These are phyloP conservation scores for Omphalotus guepiniiformis DNA, from an alignment of 768 basidiomycete genomes.

Conservation along the genomic window DNA sequence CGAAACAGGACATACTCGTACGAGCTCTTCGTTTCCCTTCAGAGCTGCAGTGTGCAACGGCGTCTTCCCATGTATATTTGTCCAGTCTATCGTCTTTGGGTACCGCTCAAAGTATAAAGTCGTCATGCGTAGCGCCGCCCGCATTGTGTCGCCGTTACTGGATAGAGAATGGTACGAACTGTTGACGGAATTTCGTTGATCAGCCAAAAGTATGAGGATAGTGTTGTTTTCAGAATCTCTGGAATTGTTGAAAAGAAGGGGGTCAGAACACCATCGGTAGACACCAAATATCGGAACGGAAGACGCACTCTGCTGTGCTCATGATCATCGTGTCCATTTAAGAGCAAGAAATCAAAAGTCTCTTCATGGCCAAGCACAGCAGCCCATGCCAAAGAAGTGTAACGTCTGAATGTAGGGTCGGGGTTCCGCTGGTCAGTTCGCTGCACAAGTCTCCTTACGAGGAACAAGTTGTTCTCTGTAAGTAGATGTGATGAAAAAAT, in stretches of 20 bases:
- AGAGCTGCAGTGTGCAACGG: constrained; percentile 84
- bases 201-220: constrained; percentile 89
- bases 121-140: constrained; percentile 82
- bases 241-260: neutral
- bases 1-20: constrained; percentile 52
- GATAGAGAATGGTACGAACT: constrained; percentile 44
- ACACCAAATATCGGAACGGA: constrained; percentile 4
- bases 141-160: constrained; percentile 57
- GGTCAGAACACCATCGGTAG: constrained; percentile 5
- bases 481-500: constrained; percentile 13
- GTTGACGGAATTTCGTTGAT: constrained; percentile 54
- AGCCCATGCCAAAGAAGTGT: constrained; percentile 90
- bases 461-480: constrained; percentile 90
- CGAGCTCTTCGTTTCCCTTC: constrained; percentile 87
- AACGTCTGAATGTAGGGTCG: constrained; percentile 67
- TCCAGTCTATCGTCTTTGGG: constrained; percentile 87
- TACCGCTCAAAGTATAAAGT: constrained; percentile 83
- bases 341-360: constrained; percentile 87
- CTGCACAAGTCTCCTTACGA: constrained; percentile 84
- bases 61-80: constrained; percentile 85
- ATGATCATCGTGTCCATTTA: constrained; percentile 87
- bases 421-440: constrained; percentile 89
- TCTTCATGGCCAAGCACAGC: constrained; percentile 87
- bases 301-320: constrained; percentile 81
- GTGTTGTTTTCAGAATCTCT: constrained; percentile 94